Evolutionary conservation across 192 early-diverging fungal genomes (phyloP).

Genomic region (Haplosporangium gracile): DNA sequence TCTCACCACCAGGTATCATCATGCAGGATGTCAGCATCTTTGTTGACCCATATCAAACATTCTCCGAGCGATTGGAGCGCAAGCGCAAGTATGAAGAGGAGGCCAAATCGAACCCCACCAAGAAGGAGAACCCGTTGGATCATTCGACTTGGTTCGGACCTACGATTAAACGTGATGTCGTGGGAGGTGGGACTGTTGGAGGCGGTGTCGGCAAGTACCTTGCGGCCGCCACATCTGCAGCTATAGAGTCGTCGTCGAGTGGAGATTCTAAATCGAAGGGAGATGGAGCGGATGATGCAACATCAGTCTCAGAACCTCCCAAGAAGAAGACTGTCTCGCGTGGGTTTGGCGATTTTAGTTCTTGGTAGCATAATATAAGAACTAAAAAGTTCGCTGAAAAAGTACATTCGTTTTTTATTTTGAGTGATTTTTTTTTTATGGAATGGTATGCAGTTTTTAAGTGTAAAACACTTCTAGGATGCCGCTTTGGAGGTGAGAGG

Average conservation of each 20-base stretch:
- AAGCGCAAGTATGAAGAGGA: constrained; percentile 67
- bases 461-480: background rate
- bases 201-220: constrained; percentile 78
- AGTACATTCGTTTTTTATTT: background rate
- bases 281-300: background rate
- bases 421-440: background rate
- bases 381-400: background rate
- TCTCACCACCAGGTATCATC: constrained; percentile 71
- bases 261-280: constrained; percentile 8
- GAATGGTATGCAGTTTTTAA: background rate
- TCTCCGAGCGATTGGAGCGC: constrained; percentile 73
- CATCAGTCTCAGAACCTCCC: constrained; percentile 9
- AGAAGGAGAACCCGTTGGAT: constrained; percentile 65
- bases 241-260: constrained; percentile 18
- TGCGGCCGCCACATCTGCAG: constrained; percentile 19
- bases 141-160: constrained; percentile 83
- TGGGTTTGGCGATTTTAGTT: constrained; percentile 63
- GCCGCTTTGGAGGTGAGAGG: background rate
- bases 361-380: constrained; percentile 36
- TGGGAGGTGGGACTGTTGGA: constrained; percentile 41
- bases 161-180: constrained; percentile 56
- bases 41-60: constrained; percentile 89
- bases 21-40: constrained; percentile 83
- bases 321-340: constrained; percentile 52
- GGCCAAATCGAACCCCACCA: constrained; percentile 53